Evolutionary conservation across 257 asterid species (phyloP), one percentile per base, ranked within the genome.

Genomic region (Przewalskia tangutica): DNA sequence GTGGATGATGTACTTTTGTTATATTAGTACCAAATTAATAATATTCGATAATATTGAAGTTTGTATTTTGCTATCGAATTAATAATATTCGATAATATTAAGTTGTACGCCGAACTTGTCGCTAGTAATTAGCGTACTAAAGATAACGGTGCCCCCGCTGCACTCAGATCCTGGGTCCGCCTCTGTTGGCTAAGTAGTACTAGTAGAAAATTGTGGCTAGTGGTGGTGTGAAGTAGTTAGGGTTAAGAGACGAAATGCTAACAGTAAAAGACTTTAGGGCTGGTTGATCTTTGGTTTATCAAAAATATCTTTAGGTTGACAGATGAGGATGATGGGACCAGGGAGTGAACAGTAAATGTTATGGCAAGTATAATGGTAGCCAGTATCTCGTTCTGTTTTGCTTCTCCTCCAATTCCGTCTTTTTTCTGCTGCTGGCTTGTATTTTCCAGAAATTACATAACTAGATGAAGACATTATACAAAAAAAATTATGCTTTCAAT

Each of bases 301-400:
- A 62, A 62, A 27, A 13, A 65, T 32, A 34, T 65, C 12, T 65
- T 65, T 65, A 20, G 11, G 73, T 65, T 65, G 70, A 63, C 18
- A 32, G 18, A 63, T 12, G 42, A 27, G 70, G 70, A 11, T 27
- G 9, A 12, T 6, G 42, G 44, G 44, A 63, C 70, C 18, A 32
- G 70, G 44, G 70, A 27, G 44, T 63, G 70, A 32, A 64, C 10
- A 17, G 73, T 34, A 40, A 62, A 23, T 62, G 40, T 5, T 62
- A 38, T 38, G 42, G 42, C 42, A 64, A 32, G 20, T 80, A 38
- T 20, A 71, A 34, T 60, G 51, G 1, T 42, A 8, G 59, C 46
- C 36, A 82, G 63, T 23, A 77, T 65, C 59, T 27, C 20, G 75
- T 76, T 77, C 48, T 85, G 11, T 82, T 83, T 71, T 82, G 77